Percentiles rank a stretch among this genome's conserved stretches.
Conservation (phyloP, 768 basidiomycete species). For the Pulveroboletus sp. region DNA sequence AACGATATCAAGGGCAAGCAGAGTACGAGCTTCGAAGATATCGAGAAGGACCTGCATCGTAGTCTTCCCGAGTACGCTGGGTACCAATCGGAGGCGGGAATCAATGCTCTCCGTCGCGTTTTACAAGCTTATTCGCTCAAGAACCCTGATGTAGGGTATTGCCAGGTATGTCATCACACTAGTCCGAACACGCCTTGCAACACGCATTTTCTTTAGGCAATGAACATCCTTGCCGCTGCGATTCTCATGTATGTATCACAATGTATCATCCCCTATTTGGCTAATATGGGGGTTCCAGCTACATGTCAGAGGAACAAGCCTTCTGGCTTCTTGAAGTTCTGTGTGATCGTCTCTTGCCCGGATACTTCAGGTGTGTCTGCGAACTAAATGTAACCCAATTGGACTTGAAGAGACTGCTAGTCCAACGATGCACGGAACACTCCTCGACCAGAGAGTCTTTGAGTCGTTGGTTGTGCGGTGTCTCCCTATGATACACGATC, state of each 20-base stretch:
- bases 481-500: slow-evolving; percentile 90
- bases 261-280: background rate
- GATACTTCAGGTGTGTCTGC: slow-evolving; percentile 82
- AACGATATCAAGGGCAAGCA: slow-evolving; percentile 72
- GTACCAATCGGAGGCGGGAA: slow-evolving; percentile 88
- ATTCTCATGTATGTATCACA: slow-evolving; percentile 67
- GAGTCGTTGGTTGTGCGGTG: slow-evolving; percentile 87
- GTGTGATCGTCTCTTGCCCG: slow-evolving; percentile 90
- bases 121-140: slow-evolving; percentile 93
- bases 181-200: background rate
- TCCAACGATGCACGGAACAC: slow-evolving; percentile 97
- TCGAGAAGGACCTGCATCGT: slow-evolving; percentile 96
- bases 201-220: slow-evolving; percentile 51
- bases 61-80: slow-evolving; percentile 96
- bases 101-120: slow-evolving; percentile 78
- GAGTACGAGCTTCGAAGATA: slow-evolving; percentile 92
- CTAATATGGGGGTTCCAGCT: slow-evolving; percentile 45
- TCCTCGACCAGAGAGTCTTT: slow-evolving; percentile 98
- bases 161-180: slow-evolving; percentile 54
- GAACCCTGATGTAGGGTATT: slow-evolving; percentile 93
- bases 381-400: background rate
- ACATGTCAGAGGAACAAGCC: slow-evolving; percentile 98
- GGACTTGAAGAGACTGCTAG: slow-evolving; percentile 36
- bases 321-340: slow-evolving; percentile 96
- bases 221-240: slow-evolving; percentile 98